Evolutionary conservation across 2,329 filamentous ascomycete genomes (phyloP).

Genomic region (Lasiodiplodia theobromae): DNA sequence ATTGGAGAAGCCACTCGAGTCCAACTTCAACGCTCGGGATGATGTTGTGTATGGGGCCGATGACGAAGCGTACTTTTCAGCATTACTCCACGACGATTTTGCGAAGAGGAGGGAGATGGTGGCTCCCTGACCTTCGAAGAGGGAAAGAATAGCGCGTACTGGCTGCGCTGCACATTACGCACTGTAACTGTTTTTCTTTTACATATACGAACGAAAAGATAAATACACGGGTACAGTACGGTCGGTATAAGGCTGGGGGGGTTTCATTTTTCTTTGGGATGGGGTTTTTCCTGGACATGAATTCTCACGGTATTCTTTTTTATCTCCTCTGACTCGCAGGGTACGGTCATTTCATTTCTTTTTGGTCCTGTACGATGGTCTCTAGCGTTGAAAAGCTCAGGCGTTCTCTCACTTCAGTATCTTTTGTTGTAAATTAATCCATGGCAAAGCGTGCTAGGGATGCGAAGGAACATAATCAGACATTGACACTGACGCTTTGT

Average conservation of each 20-base stretch:
- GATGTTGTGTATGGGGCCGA: slow-evolving; percentile 52
- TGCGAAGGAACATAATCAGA: neutral
- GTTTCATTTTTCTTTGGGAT: neutral
- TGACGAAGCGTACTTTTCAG: slow-evolving; percentile 19
- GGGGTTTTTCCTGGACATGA: neutral
- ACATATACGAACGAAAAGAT: slow-evolving; percentile 8
- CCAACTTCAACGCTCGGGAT: slow-evolving; percentile 36
- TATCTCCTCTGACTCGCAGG: slow-evolving; percentile 1
- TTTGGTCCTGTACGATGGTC: neutral
- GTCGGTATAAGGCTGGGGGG: neutral
- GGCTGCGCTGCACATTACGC: slow-evolving; percentile 4
- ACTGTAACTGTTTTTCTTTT: neutral
- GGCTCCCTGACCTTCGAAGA: neutral
- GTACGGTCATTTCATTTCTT: neutral
- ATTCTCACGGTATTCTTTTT: neutral
- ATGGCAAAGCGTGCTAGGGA: neutral
- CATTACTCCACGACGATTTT: neutral
- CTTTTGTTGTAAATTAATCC: slow-evolving; percentile 18
- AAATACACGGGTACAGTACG: slow-evolving; percentile 12
- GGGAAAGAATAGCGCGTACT: slow-evolving; percentile 4
- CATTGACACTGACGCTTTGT: neutral
- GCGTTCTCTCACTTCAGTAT: neutral
- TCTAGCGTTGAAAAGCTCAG: slow-evolving; percentile 10
- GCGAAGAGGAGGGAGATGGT: slow-evolving; percentile 16
- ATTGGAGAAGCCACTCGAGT: slow-evolving; percentile 19